Evolutionary conservation across 2,329 filamentous ascomycete genomes (phyloP), one percentile per base, ranked within the genome.

Genomic region (Penicillium sp.): DNA sequence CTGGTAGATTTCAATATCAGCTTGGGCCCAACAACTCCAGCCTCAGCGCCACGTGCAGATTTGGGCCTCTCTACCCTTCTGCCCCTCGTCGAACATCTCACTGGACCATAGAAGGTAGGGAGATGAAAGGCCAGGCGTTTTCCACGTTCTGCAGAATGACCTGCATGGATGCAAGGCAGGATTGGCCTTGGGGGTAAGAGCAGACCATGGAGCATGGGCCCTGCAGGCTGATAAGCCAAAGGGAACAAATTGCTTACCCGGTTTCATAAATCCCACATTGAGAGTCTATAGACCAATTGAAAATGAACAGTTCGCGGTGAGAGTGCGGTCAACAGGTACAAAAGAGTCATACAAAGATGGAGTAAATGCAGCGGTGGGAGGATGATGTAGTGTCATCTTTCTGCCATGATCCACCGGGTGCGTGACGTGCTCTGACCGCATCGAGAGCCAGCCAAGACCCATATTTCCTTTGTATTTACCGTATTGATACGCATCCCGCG

Each of bases 401-500:
- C 64, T 71, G 65, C 67, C 70, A 67, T 56, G 66, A 63, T 64
- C 69, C 68, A 71, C 68, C 57, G 59, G 44, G 62, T 66, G 61
- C 64, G 68, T 72, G 69, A 73, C 71, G 67, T 65, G 53, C 63
- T 68, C 60, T 67, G 66, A 69, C 67, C 61, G 58, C 62, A 66
- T 66, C 52, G 47, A 52, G 42, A 10, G 29, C 43, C 39, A 36
- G 37, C 52, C 34, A 51, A 54, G 53, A 21, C 23, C 36, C 37
- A 47, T 40, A 55, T 36, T 40, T 48, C 48, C 3, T 26, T 43
- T 33, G 24, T 48, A 46, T 56, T n/a, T 60, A 67, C 66, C 3
- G 64, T 69, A 62, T 55, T 26, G 61, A 67, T 60, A 67, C 61
- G 16, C n/a, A 39, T 18, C 11, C 11, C 34, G 5, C 4, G 18